phyloP scores from a whole-genome alignment of 805 yeast species.

The Candida quercuum region DNA sequence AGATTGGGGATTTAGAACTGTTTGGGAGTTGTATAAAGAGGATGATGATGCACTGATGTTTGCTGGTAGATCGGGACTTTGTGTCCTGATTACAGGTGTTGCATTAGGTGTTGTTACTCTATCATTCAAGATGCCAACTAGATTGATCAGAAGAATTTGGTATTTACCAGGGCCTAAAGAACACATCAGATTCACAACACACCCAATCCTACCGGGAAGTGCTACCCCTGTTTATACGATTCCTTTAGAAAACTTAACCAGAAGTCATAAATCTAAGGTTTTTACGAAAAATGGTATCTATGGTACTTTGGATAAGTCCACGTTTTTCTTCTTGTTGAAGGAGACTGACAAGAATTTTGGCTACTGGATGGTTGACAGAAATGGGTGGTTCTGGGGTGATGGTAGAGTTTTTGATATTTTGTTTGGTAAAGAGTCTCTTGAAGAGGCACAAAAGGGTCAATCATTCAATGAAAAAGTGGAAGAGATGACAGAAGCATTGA shows the following conservation, averaged over 20 bases:
- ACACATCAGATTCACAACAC: constrained; percentile 61
- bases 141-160: constrained; percentile 72
- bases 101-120: constrained; percentile 25
- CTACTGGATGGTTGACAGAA: constrained; percentile 74
- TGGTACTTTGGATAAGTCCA: constrained; percentile 71
- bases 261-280: constrained; percentile 59
- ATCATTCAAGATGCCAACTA: constrained; percentile 55
- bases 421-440: constrained; percentile 77
- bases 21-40: constrained; percentile 45
- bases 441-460: constrained; percentile 51
- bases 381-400: constrained; percentile 91
- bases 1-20: constrained; percentile 50
- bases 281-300: constrained; percentile 89
- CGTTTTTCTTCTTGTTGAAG: constrained; percentile 68
- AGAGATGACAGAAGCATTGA: constrained; percentile 16
- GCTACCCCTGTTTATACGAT: constrained; percentile 67
- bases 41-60: constrained; percentile 38
- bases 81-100: constrained; percentile 36
- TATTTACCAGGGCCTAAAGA: constrained; percentile 56
- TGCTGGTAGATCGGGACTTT: constrained; percentile 31
- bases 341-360: constrained; percentile 44
- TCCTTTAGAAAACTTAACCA: constrained; percentile 48
- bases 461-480: constrained; percentile 18
- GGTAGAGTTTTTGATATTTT: constrained; percentile 78
- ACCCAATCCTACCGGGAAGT: constrained; percentile 69